Evolutionary conservation across 2,329 filamentous ascomycete genomes (phyloP).

Genomic region (Tolypocladium ovalisporum): DNA sequence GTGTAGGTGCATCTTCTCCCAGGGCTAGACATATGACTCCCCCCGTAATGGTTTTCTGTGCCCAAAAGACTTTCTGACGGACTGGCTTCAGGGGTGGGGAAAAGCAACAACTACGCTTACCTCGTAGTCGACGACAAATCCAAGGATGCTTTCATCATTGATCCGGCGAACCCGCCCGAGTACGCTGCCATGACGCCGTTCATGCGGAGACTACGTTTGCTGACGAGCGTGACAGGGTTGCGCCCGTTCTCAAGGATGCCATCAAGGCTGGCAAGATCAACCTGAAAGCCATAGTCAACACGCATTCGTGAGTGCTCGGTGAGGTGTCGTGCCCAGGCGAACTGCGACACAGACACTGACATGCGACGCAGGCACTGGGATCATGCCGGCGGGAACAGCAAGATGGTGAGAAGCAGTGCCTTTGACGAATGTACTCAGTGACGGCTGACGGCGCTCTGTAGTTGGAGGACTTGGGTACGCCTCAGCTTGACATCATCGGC

Average conservation of each 20-base stretch:
- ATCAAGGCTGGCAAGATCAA: slow-evolving; percentile 64
- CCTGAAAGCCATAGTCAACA: slow-evolving; percentile 85
- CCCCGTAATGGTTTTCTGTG: background rate
- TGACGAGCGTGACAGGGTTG: slow-evolving; percentile 32
- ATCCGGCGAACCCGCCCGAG: slow-evolving; percentile 72
- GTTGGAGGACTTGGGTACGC: slow-evolving; percentile 36
- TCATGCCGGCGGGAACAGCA: slow-evolving; percentile 83
- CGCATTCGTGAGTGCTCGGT: slow-evolving; percentile 68
- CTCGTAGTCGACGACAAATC: slow-evolving; percentile 69
- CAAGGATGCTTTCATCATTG: slow-evolving; percentile 67
- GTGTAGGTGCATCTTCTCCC: slow-evolving; percentile 42
- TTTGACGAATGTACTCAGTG: background rate
- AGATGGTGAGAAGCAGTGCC: slow-evolving; percentile 46
- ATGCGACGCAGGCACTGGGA: slow-evolving; percentile 66
- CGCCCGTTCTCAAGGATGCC: slow-evolving; percentile 59
- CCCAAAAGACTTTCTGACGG: background rate
- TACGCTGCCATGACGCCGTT: slow-evolving; percentile 25
- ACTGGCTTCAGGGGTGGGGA: slow-evolving; percentile 55
- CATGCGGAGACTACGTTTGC: too few relatives aligned
- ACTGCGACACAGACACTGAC: background rate
- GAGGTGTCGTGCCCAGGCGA: background rate
- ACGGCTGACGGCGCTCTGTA: slow-evolving; percentile 7
- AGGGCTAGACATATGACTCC: too few relatives aligned
- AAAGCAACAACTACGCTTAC: slow-evolving; percentile 76
- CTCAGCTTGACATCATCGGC: slow-evolving; percentile 67